phyloP scores from a whole-genome alignment of 2,329 filamentous ascomycete genomes.

The Cladosporium halotolerans region DNA sequence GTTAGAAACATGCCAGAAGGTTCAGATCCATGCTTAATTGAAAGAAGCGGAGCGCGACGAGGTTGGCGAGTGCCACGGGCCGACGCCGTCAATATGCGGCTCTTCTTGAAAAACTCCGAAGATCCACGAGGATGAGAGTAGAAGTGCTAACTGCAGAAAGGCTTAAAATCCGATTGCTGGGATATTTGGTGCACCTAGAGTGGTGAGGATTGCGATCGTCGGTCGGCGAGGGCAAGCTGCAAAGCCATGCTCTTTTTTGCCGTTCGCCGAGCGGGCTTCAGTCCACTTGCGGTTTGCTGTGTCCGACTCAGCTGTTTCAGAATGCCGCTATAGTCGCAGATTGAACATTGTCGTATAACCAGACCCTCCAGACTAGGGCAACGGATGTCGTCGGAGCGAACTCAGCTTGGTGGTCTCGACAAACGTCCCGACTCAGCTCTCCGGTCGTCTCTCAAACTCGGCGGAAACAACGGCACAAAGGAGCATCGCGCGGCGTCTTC shows the following conservation, averaged over 20 bases:
- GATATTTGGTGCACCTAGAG: background rate
- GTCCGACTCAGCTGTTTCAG: background rate
- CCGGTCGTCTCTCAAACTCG: no score
- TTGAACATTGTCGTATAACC: background rate
- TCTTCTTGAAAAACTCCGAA: background rate
- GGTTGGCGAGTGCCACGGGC: background rate
- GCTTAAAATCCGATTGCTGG: conserved; percentile 3
- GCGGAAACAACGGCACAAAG: no score
- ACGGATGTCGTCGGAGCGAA: no score
- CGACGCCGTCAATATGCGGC: background rate
- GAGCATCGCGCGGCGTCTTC: no score
- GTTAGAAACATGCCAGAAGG: background rate
- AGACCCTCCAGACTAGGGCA: no score
- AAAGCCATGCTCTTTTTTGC: background rate
- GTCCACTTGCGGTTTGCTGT: background rate
- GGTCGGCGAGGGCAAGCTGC: background rate
- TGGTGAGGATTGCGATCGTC: conserved; percentile 4
- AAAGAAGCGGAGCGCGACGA: background rate
- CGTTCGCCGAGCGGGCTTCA: conserved; percentile 3
- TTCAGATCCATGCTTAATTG: background rate
- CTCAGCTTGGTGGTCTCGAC: no score
- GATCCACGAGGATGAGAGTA: background rate
- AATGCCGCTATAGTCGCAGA: background rate
- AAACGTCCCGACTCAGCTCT: no score
- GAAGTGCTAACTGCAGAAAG: background rate